A percentile compares a stretch with the other conserved stretches of the same genome.
phyloP scores from a whole-genome alignment of 1,284 basidiomycete species.

The Naganishia sp. region DNA sequence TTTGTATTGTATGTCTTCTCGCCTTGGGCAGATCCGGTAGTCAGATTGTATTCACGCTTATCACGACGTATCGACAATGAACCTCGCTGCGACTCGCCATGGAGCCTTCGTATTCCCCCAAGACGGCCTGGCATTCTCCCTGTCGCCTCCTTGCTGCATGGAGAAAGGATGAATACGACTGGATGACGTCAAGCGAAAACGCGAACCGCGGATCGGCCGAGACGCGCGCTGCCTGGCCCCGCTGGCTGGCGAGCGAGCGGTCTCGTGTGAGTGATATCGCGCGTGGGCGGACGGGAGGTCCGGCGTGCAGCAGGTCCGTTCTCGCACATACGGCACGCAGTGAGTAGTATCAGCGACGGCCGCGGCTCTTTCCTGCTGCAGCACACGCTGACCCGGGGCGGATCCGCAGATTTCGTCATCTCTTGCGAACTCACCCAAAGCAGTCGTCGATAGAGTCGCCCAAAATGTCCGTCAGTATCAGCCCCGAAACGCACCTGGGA shows the following conservation, averaged over 20 bases:
- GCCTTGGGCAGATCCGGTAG: too few relatives aligned
- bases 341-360: too few relatives aligned
- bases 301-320: too few relatives aligned
- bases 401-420: constrained; percentile 17
- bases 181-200: constrained; percentile 1
- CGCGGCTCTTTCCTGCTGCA: too few relatives aligned
- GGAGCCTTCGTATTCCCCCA: too few relatives aligned
- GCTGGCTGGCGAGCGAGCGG: neutral
- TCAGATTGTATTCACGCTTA: neutral
- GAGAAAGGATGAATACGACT: too few relatives aligned
- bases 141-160: too few relatives aligned
- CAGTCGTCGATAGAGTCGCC: neutral
- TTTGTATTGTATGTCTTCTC: constrained; percentile 7
- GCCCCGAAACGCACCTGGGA: constrained; percentile 22
- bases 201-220: constrained; percentile 2
- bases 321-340: too few relatives aligned
- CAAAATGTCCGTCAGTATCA: constrained; percentile 23
- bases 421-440: neutral
- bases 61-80: neutral
- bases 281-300: too few relatives aligned
- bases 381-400: too few relatives aligned
- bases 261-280: neutral
- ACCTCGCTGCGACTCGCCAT: too few relatives aligned
- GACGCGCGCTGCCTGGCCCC: constrained; percentile 1
- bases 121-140: too few relatives aligned